Percentiles rank a stretch among this genome's conserved stretches.
phyloP scores from a whole-genome alignment of 192 early-diverging fungal genomes.

The Gryganskiella cystojenkinii region DNA sequence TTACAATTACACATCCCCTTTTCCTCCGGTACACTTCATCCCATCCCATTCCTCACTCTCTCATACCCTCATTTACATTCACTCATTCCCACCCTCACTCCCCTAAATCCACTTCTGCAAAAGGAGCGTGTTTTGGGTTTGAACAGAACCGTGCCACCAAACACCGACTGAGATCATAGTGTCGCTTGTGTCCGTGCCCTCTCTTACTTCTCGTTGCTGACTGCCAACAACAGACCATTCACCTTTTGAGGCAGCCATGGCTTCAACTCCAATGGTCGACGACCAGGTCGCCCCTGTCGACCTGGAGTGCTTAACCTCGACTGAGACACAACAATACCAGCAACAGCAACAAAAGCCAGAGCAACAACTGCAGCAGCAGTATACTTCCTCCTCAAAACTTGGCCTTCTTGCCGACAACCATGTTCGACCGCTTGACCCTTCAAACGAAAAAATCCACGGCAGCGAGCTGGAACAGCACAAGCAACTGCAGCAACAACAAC shows the following conservation, averaged over 20 bases:
- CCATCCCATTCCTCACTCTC: neutral
- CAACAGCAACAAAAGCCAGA: too few relatives aligned
- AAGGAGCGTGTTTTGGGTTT: too few relatives aligned
- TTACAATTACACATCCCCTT: too few relatives aligned
- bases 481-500: constrained; percentile 18
- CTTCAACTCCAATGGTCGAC: neutral
- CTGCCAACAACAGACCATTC: neutral
- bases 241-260: constrained; percentile 18
- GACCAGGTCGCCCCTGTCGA: constrained; percentile 5
- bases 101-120: too few relatives aligned
- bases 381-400: too few relatives aligned
- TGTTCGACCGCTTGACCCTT: constrained; percentile 6
- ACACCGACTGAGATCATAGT: neutral
- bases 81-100: too few relatives aligned
- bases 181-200: neutral
- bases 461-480: neutral
- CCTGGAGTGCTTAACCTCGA: constrained; percentile 12
- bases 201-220: neutral
- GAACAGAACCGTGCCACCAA: too few relatives aligned
- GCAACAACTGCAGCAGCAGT: constrained; percentile 2
- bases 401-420: constrained; percentile 1
- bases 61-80: neutral
- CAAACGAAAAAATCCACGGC: constrained; percentile 15
- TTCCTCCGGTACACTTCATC: neutral
- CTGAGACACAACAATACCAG: neutral